These are phyloP conservation scores for Sordariomycetes sp. DNA, from an alignment of 2,329 filamentous ascomycete species.

Conservation along the genomic window DNA sequence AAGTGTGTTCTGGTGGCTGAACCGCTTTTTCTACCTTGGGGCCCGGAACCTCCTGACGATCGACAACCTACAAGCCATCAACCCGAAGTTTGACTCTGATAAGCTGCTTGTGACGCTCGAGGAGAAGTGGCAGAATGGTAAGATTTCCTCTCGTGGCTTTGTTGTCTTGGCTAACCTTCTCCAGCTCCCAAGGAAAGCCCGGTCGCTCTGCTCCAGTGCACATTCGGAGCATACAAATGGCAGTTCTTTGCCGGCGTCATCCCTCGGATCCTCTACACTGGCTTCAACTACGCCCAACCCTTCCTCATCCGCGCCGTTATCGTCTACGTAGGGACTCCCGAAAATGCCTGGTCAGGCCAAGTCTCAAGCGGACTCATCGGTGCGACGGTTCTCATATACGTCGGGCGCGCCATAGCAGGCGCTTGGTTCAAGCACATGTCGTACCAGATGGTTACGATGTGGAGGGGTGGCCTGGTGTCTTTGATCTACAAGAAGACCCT, in stretches of 20 bases:
- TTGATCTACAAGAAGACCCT: conserved; percentile 41
- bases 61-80: conserved; percentile 14
- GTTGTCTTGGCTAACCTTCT: neutral
- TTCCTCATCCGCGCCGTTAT: conserved; percentile 30
- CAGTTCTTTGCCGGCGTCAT: conserved; percentile 20
- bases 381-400: conserved; percentile 28
- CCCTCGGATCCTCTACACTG: conserved; percentile 26
- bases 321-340: conserved; percentile 16
- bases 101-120: conserved; percentile 11
- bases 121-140: conserved; percentile 13
- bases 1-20: conserved; percentile 15
- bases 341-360: conserved; percentile 13
- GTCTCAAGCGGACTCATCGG: conserved; percentile 28
- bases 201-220: conserved; percentile 14
- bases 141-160: neutral
- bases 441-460: conserved; percentile 24
- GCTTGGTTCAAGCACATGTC: conserved; percentile 23
- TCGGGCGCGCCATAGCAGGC: conserved; percentile 27
- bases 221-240: conserved; percentile 16
- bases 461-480: conserved; percentile 25
- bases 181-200: conserved; percentile 10
- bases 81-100: conserved; percentile 16
- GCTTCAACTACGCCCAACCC: conserved; percentile 34
- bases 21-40: conserved; percentile 17
- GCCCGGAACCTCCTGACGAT: conserved; percentile 12